Conservation (phyloP, 257 asterid genomes). For the Solanum clarkiae region DNA sequence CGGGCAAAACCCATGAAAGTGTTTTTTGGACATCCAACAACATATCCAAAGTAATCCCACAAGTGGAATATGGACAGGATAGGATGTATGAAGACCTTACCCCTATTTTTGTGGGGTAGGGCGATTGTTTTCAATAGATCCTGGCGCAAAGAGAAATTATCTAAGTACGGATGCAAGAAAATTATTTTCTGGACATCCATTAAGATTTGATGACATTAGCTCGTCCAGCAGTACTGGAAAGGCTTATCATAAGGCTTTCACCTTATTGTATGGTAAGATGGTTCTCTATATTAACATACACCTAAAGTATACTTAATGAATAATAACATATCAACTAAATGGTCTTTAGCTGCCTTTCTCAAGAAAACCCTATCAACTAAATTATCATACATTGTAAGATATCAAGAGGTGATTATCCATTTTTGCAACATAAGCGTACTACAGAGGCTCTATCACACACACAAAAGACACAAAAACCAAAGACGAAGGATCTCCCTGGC, state of each 20-base stretch:
- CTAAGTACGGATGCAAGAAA: not conserved
- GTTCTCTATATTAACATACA: not conserved
- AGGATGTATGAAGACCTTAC: not conserved
- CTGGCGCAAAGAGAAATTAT: not conserved
- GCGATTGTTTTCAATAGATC: not conserved
- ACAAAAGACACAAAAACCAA: not conserved
- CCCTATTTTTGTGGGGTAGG: not conserved
- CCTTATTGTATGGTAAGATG: not conserved
- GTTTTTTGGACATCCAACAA: not conserved
- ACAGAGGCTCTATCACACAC: not conserved
- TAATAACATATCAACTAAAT: not conserved
- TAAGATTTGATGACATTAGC: not conserved
- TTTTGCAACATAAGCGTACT: not conserved
- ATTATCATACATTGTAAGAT: not conserved
- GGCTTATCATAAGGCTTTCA: not conserved
- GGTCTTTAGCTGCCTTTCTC: not conserved
- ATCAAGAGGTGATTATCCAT: not conserved
- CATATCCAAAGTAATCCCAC: not conserved
- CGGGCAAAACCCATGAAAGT: not conserved
- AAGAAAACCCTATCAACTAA: not conserved
- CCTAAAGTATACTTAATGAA: not conserved
- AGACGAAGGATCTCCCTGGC: not conserved
- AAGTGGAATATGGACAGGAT: not conserved
- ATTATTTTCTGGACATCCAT: not conserved
- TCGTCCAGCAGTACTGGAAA: not conserved